phyloP scores from a whole-genome alignment of 306 rosid species.

The Carpinus viminea region DNA sequence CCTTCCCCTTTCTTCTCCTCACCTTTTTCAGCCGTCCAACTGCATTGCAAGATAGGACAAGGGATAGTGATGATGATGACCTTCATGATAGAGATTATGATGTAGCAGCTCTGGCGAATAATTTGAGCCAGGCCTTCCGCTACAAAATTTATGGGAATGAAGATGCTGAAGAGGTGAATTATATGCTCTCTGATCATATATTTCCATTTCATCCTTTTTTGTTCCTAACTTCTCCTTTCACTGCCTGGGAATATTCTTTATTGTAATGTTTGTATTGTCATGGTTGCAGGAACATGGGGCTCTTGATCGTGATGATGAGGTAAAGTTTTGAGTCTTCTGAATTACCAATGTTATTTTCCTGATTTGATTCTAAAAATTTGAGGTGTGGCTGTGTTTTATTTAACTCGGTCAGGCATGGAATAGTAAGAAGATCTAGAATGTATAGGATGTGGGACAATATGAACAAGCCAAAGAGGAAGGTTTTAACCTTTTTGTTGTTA shows the following conservation, averaged over 20 bases:
- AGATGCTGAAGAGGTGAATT: conserved; percentile 82
- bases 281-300: conserved; percentile 72
- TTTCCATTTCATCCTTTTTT: neutral
- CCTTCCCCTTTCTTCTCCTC: conserved; percentile 11
- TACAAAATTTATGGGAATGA: conserved; percentile 93
- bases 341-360: conserved; percentile 14
- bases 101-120: conserved; percentile 89
- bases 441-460: neutral
- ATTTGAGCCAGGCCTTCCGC: conserved; percentile 90
- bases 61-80: conserved; percentile 96
- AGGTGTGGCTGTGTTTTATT: conserved; percentile 11
- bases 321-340: conserved; percentile 36
- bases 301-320: conserved; percentile 90
- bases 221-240: conserved; percentile 9
- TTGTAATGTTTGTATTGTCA: conserved; percentile 31
- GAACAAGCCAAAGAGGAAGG: conserved; percentile 1
- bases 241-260: neutral
- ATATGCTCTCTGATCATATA: neutral
- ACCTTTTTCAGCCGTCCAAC: conserved; percentile 78
- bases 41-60: conserved; percentile 91
- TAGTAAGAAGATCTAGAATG: neutral
- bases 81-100: conserved; percentile 91
- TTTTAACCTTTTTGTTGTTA: neutral
- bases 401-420: neutral
- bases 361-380: conserved; percentile 24